A percentile compares a stretch with the other conserved stretches of the same genome.
phyloP scores from a whole-genome alignment of 2,329 filamentous ascomycete genomes.

The Neonectria magnoliae region DNA sequence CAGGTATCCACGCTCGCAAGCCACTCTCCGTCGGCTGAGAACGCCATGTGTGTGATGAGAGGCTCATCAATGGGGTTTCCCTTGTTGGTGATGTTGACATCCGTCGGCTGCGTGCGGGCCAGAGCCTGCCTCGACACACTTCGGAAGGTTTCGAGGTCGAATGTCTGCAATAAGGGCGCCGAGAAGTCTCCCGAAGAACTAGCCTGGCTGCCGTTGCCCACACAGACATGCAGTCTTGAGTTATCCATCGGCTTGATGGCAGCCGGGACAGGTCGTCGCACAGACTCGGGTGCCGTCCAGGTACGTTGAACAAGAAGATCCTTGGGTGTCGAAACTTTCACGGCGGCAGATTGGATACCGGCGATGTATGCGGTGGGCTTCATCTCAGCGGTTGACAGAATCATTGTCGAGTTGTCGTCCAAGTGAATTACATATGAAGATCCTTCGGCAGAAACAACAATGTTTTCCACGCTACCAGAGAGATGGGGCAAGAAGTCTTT shows the following conservation, averaged over 20 bases:
- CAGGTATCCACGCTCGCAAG: constrained; percentile 93
- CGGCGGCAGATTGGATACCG: constrained; percentile 76
- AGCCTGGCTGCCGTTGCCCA: constrained; percentile 69
- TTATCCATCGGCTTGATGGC: constrained; percentile 70
- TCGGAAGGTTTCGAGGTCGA: constrained; percentile 82
- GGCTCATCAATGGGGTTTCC: constrained; percentile 80
- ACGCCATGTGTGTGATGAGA: constrained; percentile 76
- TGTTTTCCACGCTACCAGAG: constrained; percentile 82
- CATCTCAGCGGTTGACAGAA: constrained; percentile 90
- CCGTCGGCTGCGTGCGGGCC: constrained; percentile 86
- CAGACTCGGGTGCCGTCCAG: constrained; percentile 56
- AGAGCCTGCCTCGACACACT: constrained; percentile 89
- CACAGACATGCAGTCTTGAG: constrained; percentile 74
- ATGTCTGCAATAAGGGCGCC: constrained; percentile 78
- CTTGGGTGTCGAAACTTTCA: constrained; percentile 61
- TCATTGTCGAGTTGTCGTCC: constrained; percentile 91
- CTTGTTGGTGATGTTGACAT: constrained; percentile 78
- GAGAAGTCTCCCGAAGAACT: constrained; percentile 62
- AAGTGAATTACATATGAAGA: constrained; percentile 85
- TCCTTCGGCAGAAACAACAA: constrained; percentile 82
- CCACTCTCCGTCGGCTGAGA: constrained; percentile 87
- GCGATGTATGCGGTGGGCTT: constrained; percentile 85
- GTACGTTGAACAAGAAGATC: constrained; percentile 64
- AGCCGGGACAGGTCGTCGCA: constrained; percentile 65
- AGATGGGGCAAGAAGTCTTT: constrained; percentile 91